These are phyloP conservation scores for Scutellaria galericulata DNA, from an alignment of 257 asterid species.

Conservation along the genomic window DNA sequence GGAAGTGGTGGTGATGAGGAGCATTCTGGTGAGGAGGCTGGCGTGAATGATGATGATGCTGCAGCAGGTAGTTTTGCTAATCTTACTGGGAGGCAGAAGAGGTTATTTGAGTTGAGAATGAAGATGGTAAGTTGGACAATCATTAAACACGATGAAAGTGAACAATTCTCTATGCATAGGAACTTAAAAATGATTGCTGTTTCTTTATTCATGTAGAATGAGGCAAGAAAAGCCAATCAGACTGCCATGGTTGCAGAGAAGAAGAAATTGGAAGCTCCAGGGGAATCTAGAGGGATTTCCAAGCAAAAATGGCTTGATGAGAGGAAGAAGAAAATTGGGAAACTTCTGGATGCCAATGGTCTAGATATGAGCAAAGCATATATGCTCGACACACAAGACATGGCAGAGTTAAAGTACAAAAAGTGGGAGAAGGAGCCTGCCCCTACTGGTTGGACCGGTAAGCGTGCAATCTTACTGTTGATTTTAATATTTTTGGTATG, in stretches of 20 bases:
- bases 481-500: neutral
- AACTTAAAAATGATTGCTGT: neutral
- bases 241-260: slow-evolving; percentile 89
- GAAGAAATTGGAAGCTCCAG: slow-evolving; percentile 70
- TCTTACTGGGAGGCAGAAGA: slow-evolving; percentile 82
- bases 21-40: slow-evolving; percentile 49
- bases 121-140: slow-evolving; percentile 65
- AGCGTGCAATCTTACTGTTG: slow-evolving; percentile 25
- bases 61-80: slow-evolving; percentile 42
- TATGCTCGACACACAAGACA: slow-evolving; percentile 90
- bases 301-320: slow-evolving; percentile 98
- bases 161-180: neutral
- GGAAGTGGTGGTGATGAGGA: slow-evolving; percentile 44
- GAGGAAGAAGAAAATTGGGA: slow-evolving; percentile 92
- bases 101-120: slow-evolving; percentile 71
- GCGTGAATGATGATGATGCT: slow-evolving; percentile 41
- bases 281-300: slow-evolving; percentile 89
- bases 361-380: slow-evolving; percentile 89
- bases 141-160: neutral
- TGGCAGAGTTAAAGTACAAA: slow-evolving; percentile 86
- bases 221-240: slow-evolving; percentile 92
- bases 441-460: slow-evolving; percentile 99
- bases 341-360: slow-evolving; percentile 88
- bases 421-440: slow-evolving; percentile 97
- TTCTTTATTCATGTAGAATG: slow-evolving; percentile 52